These are phyloP conservation scores for Eutrema salsugineum DNA, from an alignment of 441 rosid species.

Conservation along the genomic window DNA sequence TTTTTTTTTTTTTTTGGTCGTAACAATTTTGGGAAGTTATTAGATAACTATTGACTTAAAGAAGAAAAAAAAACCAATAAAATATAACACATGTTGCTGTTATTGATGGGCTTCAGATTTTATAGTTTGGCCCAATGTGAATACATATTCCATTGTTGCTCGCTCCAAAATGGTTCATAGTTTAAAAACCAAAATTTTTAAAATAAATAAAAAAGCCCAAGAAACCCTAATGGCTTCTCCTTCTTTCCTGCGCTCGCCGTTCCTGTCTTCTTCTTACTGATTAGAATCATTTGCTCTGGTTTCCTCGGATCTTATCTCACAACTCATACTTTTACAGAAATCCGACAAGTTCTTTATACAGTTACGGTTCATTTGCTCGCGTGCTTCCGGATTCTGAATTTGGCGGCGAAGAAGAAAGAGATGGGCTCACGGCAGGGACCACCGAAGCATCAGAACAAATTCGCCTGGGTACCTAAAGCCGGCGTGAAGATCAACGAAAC, in stretches of 20 bases:
- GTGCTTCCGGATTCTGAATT: not conserved
- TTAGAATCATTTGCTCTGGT: not conserved
- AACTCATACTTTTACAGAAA: not conserved
- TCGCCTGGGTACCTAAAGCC: slow-evolving; percentile 89
- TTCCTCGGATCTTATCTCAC: not conserved
- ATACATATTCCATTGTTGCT: not conserved
- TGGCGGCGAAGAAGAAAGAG: slow-evolving; percentile 11
- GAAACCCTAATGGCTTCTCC: not conserved
- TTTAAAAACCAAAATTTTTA: not conserved
- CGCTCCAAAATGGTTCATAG: not conserved
- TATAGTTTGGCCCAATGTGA: not conserved
- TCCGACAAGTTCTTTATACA: not conserved
- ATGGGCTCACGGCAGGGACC: slow-evolving; percentile 72
- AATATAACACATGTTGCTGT: not conserved
- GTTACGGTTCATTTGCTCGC: not conserved
- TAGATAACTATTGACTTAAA: not conserved
- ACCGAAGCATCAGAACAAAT: slow-evolving; percentile 83
- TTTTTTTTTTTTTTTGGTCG: too few species aligned
- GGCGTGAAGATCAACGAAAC: slow-evolving; percentile 86
- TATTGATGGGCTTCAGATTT: not conserved
- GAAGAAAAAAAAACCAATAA: not conserved
- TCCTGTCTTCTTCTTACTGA: not conserved
- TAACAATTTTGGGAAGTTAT: not conserved
- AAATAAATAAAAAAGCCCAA: not conserved
- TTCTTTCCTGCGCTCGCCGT: not conserved